Conservation (phyloP, 164 flowering plant genomes). For the Macadamia tetraphylla region DNA sequence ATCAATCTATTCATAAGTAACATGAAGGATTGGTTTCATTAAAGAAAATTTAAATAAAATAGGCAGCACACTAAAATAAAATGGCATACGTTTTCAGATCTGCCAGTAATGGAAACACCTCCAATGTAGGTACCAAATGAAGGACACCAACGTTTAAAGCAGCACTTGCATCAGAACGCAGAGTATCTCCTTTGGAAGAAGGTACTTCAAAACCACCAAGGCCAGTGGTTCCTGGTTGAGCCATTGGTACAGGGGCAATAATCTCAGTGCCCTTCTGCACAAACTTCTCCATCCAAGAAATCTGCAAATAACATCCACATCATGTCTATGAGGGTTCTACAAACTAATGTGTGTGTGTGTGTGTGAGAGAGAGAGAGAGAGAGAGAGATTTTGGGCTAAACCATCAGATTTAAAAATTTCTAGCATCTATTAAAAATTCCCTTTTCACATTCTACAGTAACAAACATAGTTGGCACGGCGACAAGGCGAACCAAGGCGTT, state of each 20-base stretch:
- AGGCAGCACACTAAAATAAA: neutral
- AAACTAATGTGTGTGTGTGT: too few relatives aligned
- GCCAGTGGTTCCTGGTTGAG: constrained; percentile 89
- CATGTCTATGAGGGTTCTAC: neutral
- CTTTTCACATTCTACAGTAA: too few relatives aligned
- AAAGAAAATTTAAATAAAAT: neutral
- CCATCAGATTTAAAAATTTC: too few relatives aligned
- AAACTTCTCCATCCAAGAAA: constrained; percentile 99
- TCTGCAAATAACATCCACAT: constrained; percentile 40
- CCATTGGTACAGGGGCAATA: constrained; percentile 95
- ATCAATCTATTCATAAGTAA: too few relatives aligned
- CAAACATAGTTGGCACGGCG: too few relatives aligned
- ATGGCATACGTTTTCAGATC: constrained; percentile 64
- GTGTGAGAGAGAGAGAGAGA: too few relatives aligned
- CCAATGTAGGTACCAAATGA: constrained; percentile 89
- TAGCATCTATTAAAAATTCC: too few relatives aligned
- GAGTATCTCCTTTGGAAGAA: constrained; percentile 66
- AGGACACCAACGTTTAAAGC: constrained; percentile 89
- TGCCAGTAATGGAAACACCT: constrained; percentile 85
- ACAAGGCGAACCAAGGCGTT: too few relatives aligned
- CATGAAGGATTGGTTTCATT: neutral
- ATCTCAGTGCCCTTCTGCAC: constrained; percentile 89
- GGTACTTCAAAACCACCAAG: constrained; percentile 97
- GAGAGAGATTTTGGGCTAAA: too few relatives aligned
- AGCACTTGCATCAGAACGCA: constrained; percentile 89